phyloP scores from a whole-genome alignment of 495 filamentous ascomycete species.

The Durotheca rogersii region DNA sequence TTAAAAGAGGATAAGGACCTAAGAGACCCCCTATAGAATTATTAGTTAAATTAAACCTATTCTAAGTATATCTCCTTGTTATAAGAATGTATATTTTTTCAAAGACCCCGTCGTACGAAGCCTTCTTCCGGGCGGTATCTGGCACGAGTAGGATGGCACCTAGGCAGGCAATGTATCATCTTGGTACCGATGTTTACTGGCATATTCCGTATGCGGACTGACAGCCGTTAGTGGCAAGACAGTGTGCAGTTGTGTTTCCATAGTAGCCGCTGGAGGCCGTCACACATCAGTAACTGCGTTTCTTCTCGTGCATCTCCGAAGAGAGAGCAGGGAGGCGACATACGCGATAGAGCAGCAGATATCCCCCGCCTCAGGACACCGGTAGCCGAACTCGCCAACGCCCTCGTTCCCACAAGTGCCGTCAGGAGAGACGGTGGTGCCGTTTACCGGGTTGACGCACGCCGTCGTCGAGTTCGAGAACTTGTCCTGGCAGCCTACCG shows the following conservation, averaged over 20 bases:
- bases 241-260: slow-evolving; percentile 39
- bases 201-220: slow-evolving; percentile 37
- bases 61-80: too few species aligned
- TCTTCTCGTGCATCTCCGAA: not conserved
- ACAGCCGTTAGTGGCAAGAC: slow-evolving; percentile 32
- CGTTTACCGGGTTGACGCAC: slow-evolving; percentile 36
- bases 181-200: too few species aligned
- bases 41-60: too few species aligned
- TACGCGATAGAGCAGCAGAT: slow-evolving; percentile 40
- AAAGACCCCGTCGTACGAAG: too few species aligned
- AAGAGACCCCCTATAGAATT: too few species aligned
- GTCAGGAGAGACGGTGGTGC: slow-evolving; percentile 32
- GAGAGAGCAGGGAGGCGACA: slow-evolving; percentile 5
- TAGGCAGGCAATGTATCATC: too few species aligned
- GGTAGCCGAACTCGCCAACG: slow-evolving; percentile 37
- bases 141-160: too few species aligned
- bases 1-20: too few species aligned
- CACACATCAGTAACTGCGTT: slow-evolving; percentile 6
- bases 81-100: too few species aligned
- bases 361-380: slow-evolving; percentile 29
- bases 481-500: slow-evolving; percentile 35
- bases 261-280: slow-evolving; percentile 36
- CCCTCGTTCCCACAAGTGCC: slow-evolving; percentile 39
- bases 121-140: too few species aligned
- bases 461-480: slow-evolving; percentile 37